A percentile compares a stretch with the other conserved stretches of the same genome.
These are phyloP conservation scores for Aspergillus hortae DNA, from an alignment of 2,329 filamentous ascomycete genomes.

Conservation along the genomic window DNA sequence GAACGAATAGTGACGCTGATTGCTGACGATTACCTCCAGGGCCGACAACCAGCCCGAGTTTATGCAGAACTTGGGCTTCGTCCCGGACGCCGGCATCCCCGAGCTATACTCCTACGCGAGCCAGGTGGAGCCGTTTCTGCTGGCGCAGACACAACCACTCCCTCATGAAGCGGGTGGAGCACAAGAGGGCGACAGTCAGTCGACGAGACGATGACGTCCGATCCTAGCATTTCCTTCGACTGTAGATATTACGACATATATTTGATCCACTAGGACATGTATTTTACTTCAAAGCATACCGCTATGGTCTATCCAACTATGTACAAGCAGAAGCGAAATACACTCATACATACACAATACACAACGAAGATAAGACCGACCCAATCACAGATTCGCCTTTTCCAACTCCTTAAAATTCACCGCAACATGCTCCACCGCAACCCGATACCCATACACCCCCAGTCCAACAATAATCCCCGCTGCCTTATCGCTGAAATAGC, in stretches of 20 bases:
- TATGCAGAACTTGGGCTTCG: constrained; percentile 38
- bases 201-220: constrained; percentile 1
- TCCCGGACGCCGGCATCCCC: constrained; percentile 33
- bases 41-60: constrained; percentile 35
- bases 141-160: constrained; percentile 28
- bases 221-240: neutral
- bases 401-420: constrained; percentile 35
- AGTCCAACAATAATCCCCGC: constrained; percentile 69
- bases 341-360: neutral
- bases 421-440: constrained; percentile 54
- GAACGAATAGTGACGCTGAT: neutral
- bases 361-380: neutral
- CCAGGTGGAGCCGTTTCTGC: constrained; percentile 32
- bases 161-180: constrained; percentile 16
- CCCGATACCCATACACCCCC: constrained; percentile 60
- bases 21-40: constrained; percentile 19
- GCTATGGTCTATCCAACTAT: neutral
- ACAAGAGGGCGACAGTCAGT: constrained; percentile 20
- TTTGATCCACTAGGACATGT: constrained; percentile 1
- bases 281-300: neutral
- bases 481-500: constrained; percentile 73
- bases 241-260: constrained; percentile 8
- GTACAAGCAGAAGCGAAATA: neutral
- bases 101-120: constrained; percentile 34
- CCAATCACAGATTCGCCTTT: constrained; percentile 15